Evolutionary conservation across 768 basidiomycete species (phyloP).

Genomic region (Chalciporus sphaerocephalus): DNA sequence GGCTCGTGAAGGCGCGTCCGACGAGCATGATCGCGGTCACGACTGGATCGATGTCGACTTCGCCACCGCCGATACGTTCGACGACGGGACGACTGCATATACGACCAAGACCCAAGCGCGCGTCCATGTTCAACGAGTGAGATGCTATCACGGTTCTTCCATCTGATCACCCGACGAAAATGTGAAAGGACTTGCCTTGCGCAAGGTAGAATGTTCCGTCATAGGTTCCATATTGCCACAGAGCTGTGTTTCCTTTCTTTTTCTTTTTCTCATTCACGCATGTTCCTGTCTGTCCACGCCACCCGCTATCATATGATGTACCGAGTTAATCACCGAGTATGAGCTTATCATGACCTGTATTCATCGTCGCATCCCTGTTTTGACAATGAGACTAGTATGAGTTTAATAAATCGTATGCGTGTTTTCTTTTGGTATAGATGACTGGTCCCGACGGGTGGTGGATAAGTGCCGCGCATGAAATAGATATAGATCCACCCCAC

Average conservation of each 20-base stretch:
- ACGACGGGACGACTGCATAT: conserved; percentile 7
- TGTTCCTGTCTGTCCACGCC: not conserved
- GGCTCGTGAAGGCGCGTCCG: not conserved
- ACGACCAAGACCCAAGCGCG: conserved; percentile 5
- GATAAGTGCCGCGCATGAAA: not conserved
- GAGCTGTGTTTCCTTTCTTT: conserved; percentile 5
- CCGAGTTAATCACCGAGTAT: conserved; percentile 1
- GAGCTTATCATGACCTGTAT: not conserved
- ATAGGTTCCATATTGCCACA: not conserved
- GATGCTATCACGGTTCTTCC: not conserved
- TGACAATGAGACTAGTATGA: not conserved
- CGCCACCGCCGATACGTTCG: not conserved
- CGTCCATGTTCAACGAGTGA: not conserved
- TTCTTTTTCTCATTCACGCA: not conserved
- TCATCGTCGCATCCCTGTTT: conserved; percentile 4
- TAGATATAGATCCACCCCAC: not conserved
- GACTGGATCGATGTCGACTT: not conserved
- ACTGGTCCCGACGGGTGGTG: too few relatives aligned
- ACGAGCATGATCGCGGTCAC: not conserved
- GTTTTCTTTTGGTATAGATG: not conserved
- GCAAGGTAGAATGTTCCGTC: not conserved
- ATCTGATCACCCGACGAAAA: too few relatives aligned
- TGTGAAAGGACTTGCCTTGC: too few relatives aligned
- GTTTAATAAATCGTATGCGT: not conserved
- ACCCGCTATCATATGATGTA: not conserved